phyloP scores from a whole-genome alignment of 139 green algal genomes.

The Chlamydomonas schloesseri region DNA sequence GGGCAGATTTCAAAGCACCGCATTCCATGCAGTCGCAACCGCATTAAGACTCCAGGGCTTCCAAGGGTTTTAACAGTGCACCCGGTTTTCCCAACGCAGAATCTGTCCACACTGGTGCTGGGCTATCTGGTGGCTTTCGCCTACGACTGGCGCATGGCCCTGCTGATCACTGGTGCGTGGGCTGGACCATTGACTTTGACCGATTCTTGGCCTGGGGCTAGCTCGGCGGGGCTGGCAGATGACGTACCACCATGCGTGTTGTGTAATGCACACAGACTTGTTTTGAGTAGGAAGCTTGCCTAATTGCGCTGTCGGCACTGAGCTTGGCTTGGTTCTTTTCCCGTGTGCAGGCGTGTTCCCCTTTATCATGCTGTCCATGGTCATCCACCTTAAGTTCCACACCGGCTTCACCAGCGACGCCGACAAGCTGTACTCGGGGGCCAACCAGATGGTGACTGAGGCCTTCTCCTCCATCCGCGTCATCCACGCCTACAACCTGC shows the following conservation, averaged over 20 bases:
- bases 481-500: conserved; percentile 80
- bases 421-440: conserved; percentile 70
- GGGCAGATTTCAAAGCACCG: too few species aligned
- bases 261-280: too few species aligned
- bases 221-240: too few species aligned
- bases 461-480: conserved; percentile 79
- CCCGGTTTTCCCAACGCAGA: too few species aligned
- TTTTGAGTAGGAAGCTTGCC: neutral
- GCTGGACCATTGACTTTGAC: neutral
- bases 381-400: conserved; percentile 68
- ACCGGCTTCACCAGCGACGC: conserved; percentile 49
- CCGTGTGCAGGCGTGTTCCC: conserved; percentile 68
- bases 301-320: neutral
- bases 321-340: neutral
- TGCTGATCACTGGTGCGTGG: conserved; percentile 63
- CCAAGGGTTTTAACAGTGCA: too few species aligned
- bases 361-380: conserved; percentile 63
- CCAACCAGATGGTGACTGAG: conserved; percentile 81
- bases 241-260: too few species aligned
- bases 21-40: too few species aligned
- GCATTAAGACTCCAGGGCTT: too few species aligned
- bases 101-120: conserved; percentile 36
- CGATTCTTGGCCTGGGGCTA: too few species aligned
- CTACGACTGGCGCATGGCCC: conserved; percentile 84
- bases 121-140: conserved; percentile 76